Evolutionary conservation across 768 basidiomycete genomes (phyloP).

Genomic region (Filobasidium wieringae): DNA sequence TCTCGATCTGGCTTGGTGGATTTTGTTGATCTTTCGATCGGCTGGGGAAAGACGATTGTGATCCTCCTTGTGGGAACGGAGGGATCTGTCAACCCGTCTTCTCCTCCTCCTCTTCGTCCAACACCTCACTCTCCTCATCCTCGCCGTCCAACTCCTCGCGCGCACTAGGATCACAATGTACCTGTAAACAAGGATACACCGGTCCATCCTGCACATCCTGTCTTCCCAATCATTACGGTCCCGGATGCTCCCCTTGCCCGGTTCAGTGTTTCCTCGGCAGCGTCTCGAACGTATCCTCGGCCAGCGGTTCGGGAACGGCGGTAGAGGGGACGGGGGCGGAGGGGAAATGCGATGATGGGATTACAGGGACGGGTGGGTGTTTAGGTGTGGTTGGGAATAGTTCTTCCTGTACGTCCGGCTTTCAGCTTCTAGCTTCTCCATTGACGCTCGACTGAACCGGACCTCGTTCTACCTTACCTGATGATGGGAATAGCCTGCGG

Average conservation of each 20-base stretch:
- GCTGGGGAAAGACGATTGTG: conserved; percentile 16
- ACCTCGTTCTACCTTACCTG: no score
- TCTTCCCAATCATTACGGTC: conserved; percentile 21
- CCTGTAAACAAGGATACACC: conserved; percentile 27
- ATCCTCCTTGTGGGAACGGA: conserved; percentile 24
- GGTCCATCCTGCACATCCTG: conserved; percentile 29
- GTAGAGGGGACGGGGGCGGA: not conserved
- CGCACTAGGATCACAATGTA: conserved; percentile 14
- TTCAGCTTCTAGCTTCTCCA: not conserved
- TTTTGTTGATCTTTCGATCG: not conserved
- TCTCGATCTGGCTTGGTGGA: not conserved
- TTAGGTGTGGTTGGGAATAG: conserved; percentile 21
- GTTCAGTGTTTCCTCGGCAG: conserved; percentile 6
- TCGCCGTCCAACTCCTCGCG: not conserved
- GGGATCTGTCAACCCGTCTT: conserved; percentile 21
- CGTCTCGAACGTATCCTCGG: no score
- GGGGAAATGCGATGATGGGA: conserved; percentile 26
- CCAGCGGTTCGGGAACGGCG: no score
- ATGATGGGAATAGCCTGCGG: conserved; percentile 21
- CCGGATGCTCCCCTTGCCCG: conserved; percentile 20
- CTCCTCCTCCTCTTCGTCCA: not conserved
- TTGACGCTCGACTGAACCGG: no score
- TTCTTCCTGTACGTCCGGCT: conserved; percentile 12
- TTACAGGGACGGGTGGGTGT: conserved; percentile 28
- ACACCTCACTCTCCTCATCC: not conserved